phyloP scores from a whole-genome alignment of 495 filamentous ascomycete genomes.

The Daldinia loculata region DNA sequence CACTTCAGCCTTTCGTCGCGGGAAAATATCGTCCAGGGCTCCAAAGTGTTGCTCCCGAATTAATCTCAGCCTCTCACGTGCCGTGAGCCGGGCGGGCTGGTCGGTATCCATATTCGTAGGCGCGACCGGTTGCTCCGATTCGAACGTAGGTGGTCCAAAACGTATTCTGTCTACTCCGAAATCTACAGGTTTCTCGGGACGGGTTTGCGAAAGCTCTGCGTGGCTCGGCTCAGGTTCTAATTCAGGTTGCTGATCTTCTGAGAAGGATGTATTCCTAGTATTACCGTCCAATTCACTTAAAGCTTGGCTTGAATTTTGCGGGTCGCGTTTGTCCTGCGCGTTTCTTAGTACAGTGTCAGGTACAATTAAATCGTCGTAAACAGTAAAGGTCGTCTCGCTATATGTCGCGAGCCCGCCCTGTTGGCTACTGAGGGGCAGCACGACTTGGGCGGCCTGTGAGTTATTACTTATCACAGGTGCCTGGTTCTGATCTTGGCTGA shows the following conservation, averaged over 20 bases:
- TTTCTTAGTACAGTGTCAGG: conserved; percentile 32
- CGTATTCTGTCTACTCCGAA: neutral
- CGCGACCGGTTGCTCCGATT: conserved; percentile 6
- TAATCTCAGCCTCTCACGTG: conserved; percentile 43
- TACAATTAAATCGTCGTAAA: conserved; percentile 36
- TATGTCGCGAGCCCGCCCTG: conserved; percentile 35
- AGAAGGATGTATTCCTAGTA: conserved; percentile 30
- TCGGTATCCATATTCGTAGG: conserved; percentile 41
- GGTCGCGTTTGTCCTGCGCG: neutral
- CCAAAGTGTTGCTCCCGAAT: conserved; percentile 36
- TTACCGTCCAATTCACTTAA: conserved; percentile 37
- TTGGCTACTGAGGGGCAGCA: conserved; percentile 38
- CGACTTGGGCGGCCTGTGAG: conserved; percentile 46
- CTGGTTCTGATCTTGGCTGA: conserved; percentile 15
- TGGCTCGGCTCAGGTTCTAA: conserved; percentile 12
- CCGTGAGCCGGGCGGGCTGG: conserved; percentile 33
- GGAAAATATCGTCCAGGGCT: conserved; percentile 1
- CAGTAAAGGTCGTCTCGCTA: conserved; percentile 28
- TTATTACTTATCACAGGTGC: neutral
- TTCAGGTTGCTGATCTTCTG: conserved; percentile 17
- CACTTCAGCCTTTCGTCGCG: neutral
- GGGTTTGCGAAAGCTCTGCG: conserved; percentile 14
- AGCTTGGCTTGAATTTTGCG: conserved; percentile 33
- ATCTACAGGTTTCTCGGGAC: neutral
- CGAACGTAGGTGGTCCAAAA: neutral